Conservation (phyloP, 108 stramenopile genomes). For the Seminavis robusta region DNA sequence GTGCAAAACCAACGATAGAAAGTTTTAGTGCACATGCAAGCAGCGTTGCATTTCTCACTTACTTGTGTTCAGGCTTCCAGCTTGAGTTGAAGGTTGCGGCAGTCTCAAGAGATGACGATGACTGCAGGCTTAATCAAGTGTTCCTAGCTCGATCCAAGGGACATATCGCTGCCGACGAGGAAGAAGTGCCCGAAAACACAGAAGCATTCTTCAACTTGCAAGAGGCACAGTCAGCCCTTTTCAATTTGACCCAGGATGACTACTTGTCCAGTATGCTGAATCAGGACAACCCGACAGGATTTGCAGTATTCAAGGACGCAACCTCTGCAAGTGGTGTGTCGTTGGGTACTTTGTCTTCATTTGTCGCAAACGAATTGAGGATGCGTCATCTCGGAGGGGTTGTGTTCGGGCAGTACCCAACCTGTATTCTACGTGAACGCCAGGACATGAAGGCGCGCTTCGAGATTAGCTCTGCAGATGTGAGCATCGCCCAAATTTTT, state of each 20-base stretch:
- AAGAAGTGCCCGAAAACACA: conserved; percentile 14
- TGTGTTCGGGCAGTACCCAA: conserved; percentile 41
- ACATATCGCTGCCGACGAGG: conserved; percentile 4
- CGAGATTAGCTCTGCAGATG: conserved; percentile 62
- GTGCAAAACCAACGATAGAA: conserved; percentile 30
- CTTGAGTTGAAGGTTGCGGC: conserved; percentile 9
- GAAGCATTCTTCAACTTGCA: conserved; percentile 53
- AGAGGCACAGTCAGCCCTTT: conserved; percentile 27
- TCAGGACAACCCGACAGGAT: conserved; percentile 44
- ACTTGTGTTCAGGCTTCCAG: too few relatives aligned
- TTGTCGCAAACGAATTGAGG: conserved; percentile 61
- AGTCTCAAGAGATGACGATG: conserved; percentile 5
- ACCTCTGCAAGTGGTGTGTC: conserved; percentile 39
- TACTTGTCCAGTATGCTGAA: conserved; percentile 39
- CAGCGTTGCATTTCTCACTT: conserved; percentile 9
- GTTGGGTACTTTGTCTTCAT: conserved; percentile 53
- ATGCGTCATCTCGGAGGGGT: conserved; percentile 50
- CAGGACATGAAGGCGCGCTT: conserved; percentile 75
- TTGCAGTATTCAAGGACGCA: conserved; percentile 54
- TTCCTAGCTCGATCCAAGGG: background rate
- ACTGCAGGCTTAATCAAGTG: too few relatives aligned
- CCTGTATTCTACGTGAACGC: conserved; percentile 65
- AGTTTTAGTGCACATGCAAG: conserved; percentile 23
- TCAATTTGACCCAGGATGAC: conserved; percentile 42
- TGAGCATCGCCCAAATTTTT: conserved; percentile 67